Evolutionary conservation across 768 basidiomycete genomes (phyloP), one percentile per base, ranked within the genome.

Genomic region (Termitomyces bulborhizus): DNA sequence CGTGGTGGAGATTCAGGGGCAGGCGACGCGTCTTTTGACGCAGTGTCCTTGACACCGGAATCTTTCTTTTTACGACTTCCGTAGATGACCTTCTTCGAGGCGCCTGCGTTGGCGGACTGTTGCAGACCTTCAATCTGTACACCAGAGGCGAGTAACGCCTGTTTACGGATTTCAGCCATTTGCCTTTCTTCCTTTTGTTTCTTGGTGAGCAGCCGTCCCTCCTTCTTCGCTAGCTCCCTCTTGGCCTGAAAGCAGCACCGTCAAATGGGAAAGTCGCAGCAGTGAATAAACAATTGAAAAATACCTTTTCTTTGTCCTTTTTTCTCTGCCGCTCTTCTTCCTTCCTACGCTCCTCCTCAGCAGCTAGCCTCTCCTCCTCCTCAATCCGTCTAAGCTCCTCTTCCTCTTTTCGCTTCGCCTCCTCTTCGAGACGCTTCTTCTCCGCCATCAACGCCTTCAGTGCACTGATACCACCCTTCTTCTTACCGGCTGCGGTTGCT

Each of bases 171-270:
- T 68, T 98, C 95, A 3, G 93, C 94, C 60, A 85, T 88, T 21
- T 89, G 90, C 62, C 81, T 86, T 68, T 98, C 95, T 65, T 92
- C 89, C 70, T 93, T 96, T 69, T 98, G 95, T 71, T 95, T 97
- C 70, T 96, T 94, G n/a, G 96, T 98, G 48, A 98, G 78, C 26
- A 96, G 74, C 45, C 89, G 83, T 24, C 97, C 97, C 72, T 98
- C 95, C 68, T 94, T 96, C 79, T 90, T 93, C 13, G 90, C 86
- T 50, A 88, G 68, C 63, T 97, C 95, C 50, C 84, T 85, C 71
- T 96, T 97, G 44, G 83, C 87, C 93, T 95, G 65, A n/a, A 57
- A 52, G 44, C 1, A 13, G 47, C 37, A 6, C n/a, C 37, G 21
- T 50, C 26, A 50, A 26, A 40, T 18, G 26, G n/a, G 12, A 12